Evolutionary conservation across 345 rosid species (phyloP).

Genomic region (Eucalyptus sp.): DNA sequence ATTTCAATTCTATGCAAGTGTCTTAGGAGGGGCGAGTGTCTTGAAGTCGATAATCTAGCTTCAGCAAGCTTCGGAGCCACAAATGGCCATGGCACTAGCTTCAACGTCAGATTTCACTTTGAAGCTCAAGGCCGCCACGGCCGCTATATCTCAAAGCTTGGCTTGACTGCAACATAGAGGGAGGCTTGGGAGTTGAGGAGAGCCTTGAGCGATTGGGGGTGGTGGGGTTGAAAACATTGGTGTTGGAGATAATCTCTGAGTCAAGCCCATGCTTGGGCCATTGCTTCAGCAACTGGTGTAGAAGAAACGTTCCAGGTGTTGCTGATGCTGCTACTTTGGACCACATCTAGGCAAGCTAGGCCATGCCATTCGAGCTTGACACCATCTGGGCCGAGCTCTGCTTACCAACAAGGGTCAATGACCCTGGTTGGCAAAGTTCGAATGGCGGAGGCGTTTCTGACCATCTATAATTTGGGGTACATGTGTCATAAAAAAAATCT

Average conservation of each 20-base stretch:
- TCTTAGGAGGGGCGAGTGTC: background rate
- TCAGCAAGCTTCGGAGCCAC: background rate
- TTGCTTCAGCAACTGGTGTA: slow-evolving; percentile 48
- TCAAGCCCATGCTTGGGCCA: slow-evolving; percentile 82
- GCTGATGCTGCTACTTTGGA: background rate
- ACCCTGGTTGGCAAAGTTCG: background rate
- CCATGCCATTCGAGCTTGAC: background rate
- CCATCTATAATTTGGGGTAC: background rate
- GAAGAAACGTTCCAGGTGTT: slow-evolving; percentile 5
- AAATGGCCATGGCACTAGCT: background rate
- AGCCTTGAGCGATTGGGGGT: slow-evolving; percentile 47
- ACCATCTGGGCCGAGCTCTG: background rate
- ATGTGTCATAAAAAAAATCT: accelerated
- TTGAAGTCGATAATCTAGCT: background rate
- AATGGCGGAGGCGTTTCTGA: accelerated
- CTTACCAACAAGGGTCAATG: background rate
- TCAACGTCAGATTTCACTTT: background rate
- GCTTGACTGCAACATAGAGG: slow-evolving; percentile 84
- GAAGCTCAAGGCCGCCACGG: background rate
- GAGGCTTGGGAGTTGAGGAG: slow-evolving; percentile 48
- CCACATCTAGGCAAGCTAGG: background rate
- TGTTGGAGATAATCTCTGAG: slow-evolving; percentile 50
- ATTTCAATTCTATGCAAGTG: background rate
- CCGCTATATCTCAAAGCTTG: slow-evolving; percentile 26
- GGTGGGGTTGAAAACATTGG: slow-evolving; percentile 35